Conservation (phyloP, 2,329 filamentous ascomycete species). For the Fusarium nurragi region DNA sequence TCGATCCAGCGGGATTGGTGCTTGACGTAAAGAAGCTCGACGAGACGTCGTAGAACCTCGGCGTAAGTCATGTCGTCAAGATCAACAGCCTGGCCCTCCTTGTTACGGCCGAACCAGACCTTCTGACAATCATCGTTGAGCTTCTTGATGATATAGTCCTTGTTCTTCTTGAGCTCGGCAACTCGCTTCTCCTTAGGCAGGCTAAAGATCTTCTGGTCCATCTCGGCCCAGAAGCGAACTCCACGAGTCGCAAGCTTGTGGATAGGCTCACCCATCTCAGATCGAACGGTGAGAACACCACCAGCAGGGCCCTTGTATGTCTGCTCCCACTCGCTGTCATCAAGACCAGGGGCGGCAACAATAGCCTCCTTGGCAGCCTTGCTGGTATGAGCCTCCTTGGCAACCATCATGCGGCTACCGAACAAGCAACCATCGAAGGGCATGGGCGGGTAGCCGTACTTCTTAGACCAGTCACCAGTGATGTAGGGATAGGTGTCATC, state of each 20-base stretch:
- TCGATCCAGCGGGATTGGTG: constrained; percentile 94
- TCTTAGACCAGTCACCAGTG: constrained; percentile 86
- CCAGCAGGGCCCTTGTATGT: constrained; percentile 92
- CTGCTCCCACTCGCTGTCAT: constrained; percentile 87
- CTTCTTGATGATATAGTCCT: constrained; percentile 92
- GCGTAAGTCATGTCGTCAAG: constrained; percentile 96
- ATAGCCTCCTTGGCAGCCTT: constrained; percentile 90
- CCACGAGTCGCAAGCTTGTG: constrained; percentile 98
- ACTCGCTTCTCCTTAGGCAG: constrained; percentile 95
- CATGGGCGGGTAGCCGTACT: constrained; percentile 90
- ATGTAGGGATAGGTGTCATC: constrained; percentile 94
- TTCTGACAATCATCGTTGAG: constrained; percentile 97
- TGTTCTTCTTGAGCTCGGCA: constrained; percentile 85
- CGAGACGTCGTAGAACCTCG: constrained; percentile 86
- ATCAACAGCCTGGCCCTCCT: constrained; percentile 81
- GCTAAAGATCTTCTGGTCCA: constrained; percentile 98
- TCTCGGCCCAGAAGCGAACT: constrained; percentile 97
- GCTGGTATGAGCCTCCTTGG: constrained; percentile 91
- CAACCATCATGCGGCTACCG: constrained; percentile 93
- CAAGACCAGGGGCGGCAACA: constrained; percentile 82
- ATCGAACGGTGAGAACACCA: constrained; percentile 94
- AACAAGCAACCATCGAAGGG: constrained; percentile 93
- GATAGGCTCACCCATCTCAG: constrained; percentile 99
- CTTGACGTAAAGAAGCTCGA: constrained; percentile 90
- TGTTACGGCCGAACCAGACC: constrained; percentile 93